Percentiles rank a stretch among this genome's conserved stretches.
phyloP scores from a whole-genome alignment of 2,329 filamentous ascomycete species.

The Diaporthe aspalathi region DNA sequence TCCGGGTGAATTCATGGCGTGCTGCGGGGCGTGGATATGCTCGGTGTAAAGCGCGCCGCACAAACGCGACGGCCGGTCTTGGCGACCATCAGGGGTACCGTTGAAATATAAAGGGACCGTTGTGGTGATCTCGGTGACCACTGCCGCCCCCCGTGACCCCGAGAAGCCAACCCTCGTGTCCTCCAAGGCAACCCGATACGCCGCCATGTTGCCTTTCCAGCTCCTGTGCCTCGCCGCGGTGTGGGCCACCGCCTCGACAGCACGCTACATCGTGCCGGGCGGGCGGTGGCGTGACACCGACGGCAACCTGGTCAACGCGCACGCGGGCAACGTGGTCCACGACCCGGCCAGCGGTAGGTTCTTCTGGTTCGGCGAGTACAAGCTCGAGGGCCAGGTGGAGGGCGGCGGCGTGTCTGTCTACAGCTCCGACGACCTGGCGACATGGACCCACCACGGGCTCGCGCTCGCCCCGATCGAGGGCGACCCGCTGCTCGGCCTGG shows the following conservation, averaged over 20 bases:
- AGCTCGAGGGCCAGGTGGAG: constrained; percentile 66
- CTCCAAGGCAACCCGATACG: background rate
- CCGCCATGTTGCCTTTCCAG: constrained; percentile 14
- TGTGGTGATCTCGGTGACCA: background rate
- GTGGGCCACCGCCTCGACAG: constrained; percentile 36
- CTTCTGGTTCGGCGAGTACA: constrained; percentile 73
- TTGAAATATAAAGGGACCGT: constrained; percentile 8
- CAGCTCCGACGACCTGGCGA: constrained; percentile 70
- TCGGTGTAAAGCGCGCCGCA: constrained; percentile 27
- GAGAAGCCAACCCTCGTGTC: background rate
- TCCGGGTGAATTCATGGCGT: constrained; percentile 34
- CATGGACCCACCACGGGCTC: constrained; percentile 68
- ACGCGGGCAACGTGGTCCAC: constrained; percentile 67
- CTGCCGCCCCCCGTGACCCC: background rate
- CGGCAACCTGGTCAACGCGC: constrained; percentile 70
- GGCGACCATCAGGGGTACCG: constrained; percentile 17
- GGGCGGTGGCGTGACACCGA: constrained; percentile 70
- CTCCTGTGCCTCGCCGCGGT: constrained; percentile 24
- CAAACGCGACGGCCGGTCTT: constrained; percentile 10
- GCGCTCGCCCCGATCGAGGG: constrained; percentile 67
- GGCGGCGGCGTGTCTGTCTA: constrained; percentile 71
- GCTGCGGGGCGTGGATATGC: constrained; percentile 32
- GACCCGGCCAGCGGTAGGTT: constrained; percentile 65
- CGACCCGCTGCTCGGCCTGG: constrained; percentile 64
- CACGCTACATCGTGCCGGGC: constrained; percentile 68